Evolutionary conservation across 805 yeast species (phyloP).

Genomic region (Metschnikowia peoriensis): DNA sequence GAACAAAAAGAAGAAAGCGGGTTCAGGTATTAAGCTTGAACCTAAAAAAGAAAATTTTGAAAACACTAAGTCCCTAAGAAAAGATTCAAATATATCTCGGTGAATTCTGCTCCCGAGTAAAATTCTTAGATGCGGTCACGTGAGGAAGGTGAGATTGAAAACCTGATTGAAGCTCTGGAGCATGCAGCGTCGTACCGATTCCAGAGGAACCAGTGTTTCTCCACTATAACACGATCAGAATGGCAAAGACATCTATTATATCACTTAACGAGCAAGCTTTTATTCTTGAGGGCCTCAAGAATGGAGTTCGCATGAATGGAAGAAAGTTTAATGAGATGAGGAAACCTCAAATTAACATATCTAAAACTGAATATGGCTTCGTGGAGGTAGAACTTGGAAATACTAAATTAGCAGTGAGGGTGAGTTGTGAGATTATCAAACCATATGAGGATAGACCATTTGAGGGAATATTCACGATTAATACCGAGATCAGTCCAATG

Average conservation of each 20-base stretch:
- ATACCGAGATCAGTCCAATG: slow-evolving; percentile 87
- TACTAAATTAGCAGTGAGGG: slow-evolving; percentile 65
- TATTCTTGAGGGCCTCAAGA: slow-evolving; percentile 59
- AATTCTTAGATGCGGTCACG: not conserved
- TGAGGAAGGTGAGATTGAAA: not conserved
- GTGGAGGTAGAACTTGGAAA: slow-evolving; percentile 77
- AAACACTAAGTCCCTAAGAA: too few relatives aligned
- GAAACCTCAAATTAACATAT: slow-evolving; percentile 56
- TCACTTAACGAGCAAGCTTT: slow-evolving; percentile 64
- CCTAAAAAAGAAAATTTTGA: too few relatives aligned
- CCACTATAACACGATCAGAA: slow-evolving; percentile 17
- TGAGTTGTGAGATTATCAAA: slow-evolving; percentile 69
- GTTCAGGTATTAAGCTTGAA: too few relatives aligned
- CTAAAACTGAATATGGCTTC: slow-evolving; percentile 70
- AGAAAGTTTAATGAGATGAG: slow-evolving; percentile 65
- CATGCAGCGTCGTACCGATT: too few relatives aligned
- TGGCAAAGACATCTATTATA: slow-evolving; percentile 63
- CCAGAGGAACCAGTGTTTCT: too few relatives aligned
- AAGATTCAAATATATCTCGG: too few relatives aligned
- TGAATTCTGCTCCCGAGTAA: not conserved
- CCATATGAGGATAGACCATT: slow-evolving; percentile 92
- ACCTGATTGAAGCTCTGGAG: not conserved
- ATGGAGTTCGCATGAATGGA: slow-evolving; percentile 66
- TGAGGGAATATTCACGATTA: slow-evolving; percentile 83
- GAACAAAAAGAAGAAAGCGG: not conserved